A percentile compares a stretch with the other conserved stretches of the same genome.
Conservation (phyloP, 331 rosid genomes). For the Spiraea crenata region DNA sequence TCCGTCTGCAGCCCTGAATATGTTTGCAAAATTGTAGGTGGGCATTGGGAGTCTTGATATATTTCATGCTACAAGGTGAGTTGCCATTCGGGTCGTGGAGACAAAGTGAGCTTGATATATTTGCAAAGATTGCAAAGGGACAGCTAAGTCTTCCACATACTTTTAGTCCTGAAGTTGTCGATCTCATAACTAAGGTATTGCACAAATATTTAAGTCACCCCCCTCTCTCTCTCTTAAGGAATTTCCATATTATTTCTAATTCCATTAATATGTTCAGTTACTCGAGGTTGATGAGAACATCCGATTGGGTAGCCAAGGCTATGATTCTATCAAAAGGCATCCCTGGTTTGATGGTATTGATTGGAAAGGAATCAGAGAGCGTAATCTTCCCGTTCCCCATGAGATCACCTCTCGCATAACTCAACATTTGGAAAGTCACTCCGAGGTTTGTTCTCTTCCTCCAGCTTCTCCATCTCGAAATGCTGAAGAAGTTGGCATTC, state of each 20-base stretch:
- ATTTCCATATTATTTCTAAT: conserved; percentile 24
- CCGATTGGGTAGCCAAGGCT: conserved; percentile 82
- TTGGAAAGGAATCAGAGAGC: conserved; percentile 62
- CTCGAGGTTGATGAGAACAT: conserved; percentile 81
- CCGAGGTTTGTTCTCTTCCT: conserved; percentile 52
- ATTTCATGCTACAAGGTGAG: conserved; percentile 80
- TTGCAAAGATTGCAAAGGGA: conserved; percentile 84
- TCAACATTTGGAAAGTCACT: conserved; percentile 59
- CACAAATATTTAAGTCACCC: conserved; percentile 14
- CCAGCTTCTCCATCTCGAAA: conserved; percentile 47
- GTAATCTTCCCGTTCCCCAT: conserved; percentile 55
- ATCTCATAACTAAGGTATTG: conserved; percentile 85
- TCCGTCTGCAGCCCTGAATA: conserved; percentile 8
- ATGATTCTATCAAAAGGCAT: conserved; percentile 63
- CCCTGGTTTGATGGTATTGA: conserved; percentile 84
- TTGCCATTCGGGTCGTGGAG: conserved; percentile 98
- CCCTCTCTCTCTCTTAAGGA: conserved; percentile 6
- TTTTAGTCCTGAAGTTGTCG: conserved; percentile 76
- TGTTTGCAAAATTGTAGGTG: conserved; percentile 59
- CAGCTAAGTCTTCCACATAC: conserved; percentile 67
- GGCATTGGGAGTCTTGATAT: conserved; percentile 88
- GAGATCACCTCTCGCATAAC: conserved; percentile 65
- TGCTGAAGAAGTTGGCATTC: conserved; percentile 51
- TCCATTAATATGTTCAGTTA: conserved; percentile 51
- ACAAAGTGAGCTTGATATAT: conserved; percentile 82